Base-by-base conservation (phyloP, 768 basidiomycete species). In the Amanita phalloides region DNA sequence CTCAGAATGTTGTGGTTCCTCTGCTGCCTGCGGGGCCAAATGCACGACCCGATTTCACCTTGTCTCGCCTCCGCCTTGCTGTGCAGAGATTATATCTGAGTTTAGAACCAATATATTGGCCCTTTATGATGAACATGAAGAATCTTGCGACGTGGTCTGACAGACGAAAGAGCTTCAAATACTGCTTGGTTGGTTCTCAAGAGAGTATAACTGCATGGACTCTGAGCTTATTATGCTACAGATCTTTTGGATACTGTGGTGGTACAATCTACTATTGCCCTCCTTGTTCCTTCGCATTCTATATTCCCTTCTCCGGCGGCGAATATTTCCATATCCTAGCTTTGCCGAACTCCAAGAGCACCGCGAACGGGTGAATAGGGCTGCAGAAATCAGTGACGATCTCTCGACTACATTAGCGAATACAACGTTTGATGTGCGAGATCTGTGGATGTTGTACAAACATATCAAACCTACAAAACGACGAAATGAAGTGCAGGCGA, bases 221-320 rank as follows among this genome's bases (percentile, higher is more conserved):
- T 33, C 35, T 54, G 47, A n/a, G 35, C 38, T 43, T 35, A 49
- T 39, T 11, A 13, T 23, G 32, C 41, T 43, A 23, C 54, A 84
- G 84, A 51, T 69, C 1, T 86, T 75, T 56, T 86, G 84, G 84
- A 62, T 71, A 33, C 58, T 84, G 13, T 86, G 84, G 84, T 76
- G 76, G 62, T 58, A 76, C 48, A 71, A 83, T 57, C 58, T 81
- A 11, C 68, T 86, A 3, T 66, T 77, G 10, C 75, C 84, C 10
- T 70, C 72, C 6, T 59, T 81, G 23, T 54, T 82, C 45, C 60
- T 76, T 38, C 68, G 71, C 35, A 60, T 83, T 11, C 57, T 77
- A 26, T 76, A 72, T 54, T 58, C 70, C 37, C 71, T 85, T 44
- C 33, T 79, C 28, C 71, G 72, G 36, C 71, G 73, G 33, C 72